Evolutionary conservation across 371 early-diverging fungal species (phyloP).

Genomic region (Mucor lusitanicus): DNA sequence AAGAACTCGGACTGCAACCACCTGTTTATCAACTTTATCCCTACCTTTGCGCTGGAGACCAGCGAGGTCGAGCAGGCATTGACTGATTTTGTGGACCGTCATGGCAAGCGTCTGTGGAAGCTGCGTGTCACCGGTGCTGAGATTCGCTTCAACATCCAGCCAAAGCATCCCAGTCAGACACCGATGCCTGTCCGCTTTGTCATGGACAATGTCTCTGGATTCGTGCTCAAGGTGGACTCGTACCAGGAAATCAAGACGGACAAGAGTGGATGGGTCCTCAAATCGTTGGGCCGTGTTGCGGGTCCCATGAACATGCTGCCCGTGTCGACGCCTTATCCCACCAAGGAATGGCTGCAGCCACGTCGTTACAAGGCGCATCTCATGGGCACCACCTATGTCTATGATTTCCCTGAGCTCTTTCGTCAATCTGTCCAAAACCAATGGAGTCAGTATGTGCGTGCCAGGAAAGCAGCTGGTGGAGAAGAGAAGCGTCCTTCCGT

Average conservation of each 20-base stretch:
- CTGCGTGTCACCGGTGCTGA: conserved; percentile 94
- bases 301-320: conserved; percentile 87
- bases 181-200: conserved; percentile 90
- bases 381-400: conserved; percentile 97
- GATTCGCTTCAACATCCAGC: conserved; percentile 89
- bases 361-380: conserved; percentile 97
- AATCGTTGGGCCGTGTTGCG: conserved; percentile 68
- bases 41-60: conserved; percentile 88
- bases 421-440: conserved; percentile 71
- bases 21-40: conserved; percentile 96
- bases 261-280: conserved; percentile 72
- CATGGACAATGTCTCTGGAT: conserved; percentile 90
- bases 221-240: conserved; percentile 86
- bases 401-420: conserved; percentile 98
- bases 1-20: conserved; percentile 98
- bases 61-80: conserved; percentile 84
- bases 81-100: conserved; percentile 89
- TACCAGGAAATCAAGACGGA: conserved; percentile 87
- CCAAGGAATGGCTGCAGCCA: conserved; percentile 96
- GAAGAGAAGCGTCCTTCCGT: conserved; percentile 52
- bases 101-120: conserved; percentile 94
- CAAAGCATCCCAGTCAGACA: conserved; percentile 60
- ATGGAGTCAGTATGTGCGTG: conserved; percentile 69
- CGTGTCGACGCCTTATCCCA: conserved; percentile 83
- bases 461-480: background rate